Conservation (phyloP, 2,329 filamentous ascomycete species). For the Gyromitra esculenta region DNA sequence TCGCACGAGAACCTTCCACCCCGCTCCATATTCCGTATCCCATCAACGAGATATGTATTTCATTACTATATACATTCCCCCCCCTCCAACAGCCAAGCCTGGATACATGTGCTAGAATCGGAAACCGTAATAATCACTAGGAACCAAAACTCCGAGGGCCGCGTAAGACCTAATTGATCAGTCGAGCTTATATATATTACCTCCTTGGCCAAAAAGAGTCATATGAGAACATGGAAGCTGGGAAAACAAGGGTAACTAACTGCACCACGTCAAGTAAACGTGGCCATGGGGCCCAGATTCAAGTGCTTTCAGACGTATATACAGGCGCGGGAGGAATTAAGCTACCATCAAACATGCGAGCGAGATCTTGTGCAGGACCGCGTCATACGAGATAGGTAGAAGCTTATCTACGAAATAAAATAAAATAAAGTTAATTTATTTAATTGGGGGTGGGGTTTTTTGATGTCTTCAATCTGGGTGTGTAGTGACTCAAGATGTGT, state of each 20-base stretch:
- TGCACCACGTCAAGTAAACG: background rate
- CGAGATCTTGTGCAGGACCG: slow-evolving; percentile 15
- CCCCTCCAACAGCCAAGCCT: background rate
- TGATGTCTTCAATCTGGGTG: no score
- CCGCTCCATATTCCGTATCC: background rate
- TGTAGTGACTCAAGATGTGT: slow-evolving; percentile 19
- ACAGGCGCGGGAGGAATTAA: background rate
- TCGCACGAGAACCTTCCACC: background rate
- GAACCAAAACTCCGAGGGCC: background rate
- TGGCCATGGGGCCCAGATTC: background rate
- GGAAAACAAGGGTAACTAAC: background rate
- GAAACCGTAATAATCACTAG: background rate
- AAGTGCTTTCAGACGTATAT: no score
- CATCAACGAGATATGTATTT: background rate
- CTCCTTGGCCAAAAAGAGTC: background rate
- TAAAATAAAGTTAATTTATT: background rate
- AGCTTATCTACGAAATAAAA: slow-evolving; percentile 2
- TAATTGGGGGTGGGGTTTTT: no score
- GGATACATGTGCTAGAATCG: background rate
- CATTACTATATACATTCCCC: background rate
- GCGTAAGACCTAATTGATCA: slow-evolving; percentile 11
- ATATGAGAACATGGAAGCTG: background rate
- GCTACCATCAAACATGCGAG: background rate
- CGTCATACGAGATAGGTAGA: slow-evolving; percentile 1
- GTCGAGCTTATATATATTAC: background rate